Percentiles rank a stretch among this genome's conserved stretches.
Evolutionary conservation across 306 rosid species (phyloP).

Genomic region (Benincasa hispida): DNA sequence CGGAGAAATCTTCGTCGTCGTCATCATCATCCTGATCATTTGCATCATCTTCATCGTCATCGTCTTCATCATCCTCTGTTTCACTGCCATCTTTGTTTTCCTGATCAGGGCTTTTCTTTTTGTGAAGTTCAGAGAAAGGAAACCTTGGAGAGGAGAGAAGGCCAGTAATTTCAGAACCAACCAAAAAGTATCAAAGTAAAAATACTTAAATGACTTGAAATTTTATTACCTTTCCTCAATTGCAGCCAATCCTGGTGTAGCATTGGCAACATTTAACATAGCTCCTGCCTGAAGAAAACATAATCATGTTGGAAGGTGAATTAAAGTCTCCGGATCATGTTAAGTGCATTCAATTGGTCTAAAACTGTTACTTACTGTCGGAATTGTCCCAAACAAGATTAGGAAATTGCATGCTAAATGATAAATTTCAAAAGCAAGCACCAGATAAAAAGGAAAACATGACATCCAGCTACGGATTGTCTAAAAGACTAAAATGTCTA

Average conservation of each 20-base stretch:
- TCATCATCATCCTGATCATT: conserved; percentile 42
- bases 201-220: background rate
- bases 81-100: conserved; percentile 78
- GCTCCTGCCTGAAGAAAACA: conserved; percentile 22
- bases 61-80: conserved; percentile 57
- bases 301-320: background rate
- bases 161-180: background rate
- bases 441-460: background rate
- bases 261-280: conserved; percentile 21
- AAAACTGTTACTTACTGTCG: background rate
- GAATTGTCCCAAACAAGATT: background rate
- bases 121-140: conserved; percentile 39
- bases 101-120: conserved; percentile 13
- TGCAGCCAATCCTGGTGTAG: conserved; percentile 21
- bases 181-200: background rate
- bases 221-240: conserved; percentile 39
- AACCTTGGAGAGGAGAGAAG: conserved; percentile 32
- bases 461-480: background rate
- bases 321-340: background rate
- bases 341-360: background rate
- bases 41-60: conserved; percentile 25
- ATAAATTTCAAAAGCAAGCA: background rate
- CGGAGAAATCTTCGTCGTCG: conserved; percentile 54
- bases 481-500: background rate
- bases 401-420: background rate